Evolutionary conservation across 2,329 filamentous ascomycete genomes (phyloP).

Genomic region (Coleophoma crateriformis): DNA sequence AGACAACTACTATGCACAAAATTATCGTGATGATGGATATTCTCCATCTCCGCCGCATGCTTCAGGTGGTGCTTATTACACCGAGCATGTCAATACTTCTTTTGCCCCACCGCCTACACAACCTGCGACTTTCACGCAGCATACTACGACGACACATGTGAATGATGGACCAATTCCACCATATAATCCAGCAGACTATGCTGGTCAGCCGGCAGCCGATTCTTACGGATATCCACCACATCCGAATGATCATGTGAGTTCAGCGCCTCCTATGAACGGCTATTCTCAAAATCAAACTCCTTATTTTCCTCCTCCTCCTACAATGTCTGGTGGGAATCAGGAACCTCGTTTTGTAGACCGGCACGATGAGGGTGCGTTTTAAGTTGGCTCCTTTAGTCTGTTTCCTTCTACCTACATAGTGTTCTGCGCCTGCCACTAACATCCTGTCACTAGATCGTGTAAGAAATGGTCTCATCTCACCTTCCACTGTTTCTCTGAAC

Average conservation of each 20-base stretch:
- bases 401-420: conserved; percentile 1
- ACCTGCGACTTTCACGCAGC: conserved; percentile 13
- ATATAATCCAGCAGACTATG: conserved; percentile 26
- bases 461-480: conserved; percentile 5
- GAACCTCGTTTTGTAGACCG: conserved; percentile 14
- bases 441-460: conserved; percentile 4
- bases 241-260: conserved; percentile 28
- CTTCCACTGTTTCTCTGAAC: conserved; percentile 7
- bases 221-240: conserved; percentile 16
- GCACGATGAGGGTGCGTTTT: conserved; percentile 17
- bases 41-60: conserved; percentile 27
- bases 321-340: conserved; percentile 1
- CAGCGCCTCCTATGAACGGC: conserved; percentile 10
- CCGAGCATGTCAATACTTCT: conserved; percentile 8
- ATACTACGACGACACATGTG: conserved; percentile 17
- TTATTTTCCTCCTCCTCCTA: conserved; percentile 22
- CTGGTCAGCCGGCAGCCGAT: conserved; percentile 13
- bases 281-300: conserved; percentile 5
- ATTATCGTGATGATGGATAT: conserved; percentile 22
- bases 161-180: conserved; percentile 19
- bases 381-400: conserved; percentile 3
- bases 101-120: conserved; percentile 19
- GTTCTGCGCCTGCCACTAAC: conserved; percentile 1
- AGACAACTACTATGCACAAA: conserved; percentile 23
- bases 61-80: conserved; percentile 26